A percentile compares a stretch with the other conserved stretches of the same genome.
phyloP scores from a whole-genome alignment of 2,329 filamentous ascomycete genomes.

The Penicillium sp. region DNA sequence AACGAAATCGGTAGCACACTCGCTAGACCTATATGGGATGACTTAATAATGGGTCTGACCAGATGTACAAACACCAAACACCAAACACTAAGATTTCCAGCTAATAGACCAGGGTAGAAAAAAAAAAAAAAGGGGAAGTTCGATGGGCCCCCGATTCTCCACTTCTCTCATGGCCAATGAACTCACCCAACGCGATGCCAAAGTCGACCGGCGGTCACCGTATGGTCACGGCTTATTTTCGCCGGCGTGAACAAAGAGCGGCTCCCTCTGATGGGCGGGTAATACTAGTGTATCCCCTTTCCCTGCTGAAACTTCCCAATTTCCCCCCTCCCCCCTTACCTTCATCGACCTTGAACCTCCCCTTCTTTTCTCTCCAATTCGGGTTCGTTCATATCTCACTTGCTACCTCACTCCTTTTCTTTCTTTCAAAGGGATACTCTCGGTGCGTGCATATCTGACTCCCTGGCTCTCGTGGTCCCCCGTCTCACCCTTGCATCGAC shows the following conservation, averaged over 20 bases:
- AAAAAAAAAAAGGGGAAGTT: neutral
- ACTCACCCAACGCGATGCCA: neutral
- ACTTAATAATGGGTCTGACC: neutral
- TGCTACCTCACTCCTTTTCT: neutral
- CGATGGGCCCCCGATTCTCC: neutral
- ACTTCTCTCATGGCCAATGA: neutral
- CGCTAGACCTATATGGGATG: neutral
- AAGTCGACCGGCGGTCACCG: conserved; percentile 2
- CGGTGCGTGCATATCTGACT: conserved; percentile 8
- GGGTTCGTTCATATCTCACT: conserved; percentile 12
- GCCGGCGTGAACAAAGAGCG: neutral
- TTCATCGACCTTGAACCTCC: conserved; percentile 22
- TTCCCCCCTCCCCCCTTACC: conserved; percentile 21
- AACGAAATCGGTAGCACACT: neutral
- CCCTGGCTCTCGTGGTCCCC: conserved; percentile 4
- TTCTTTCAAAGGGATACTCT: neutral
- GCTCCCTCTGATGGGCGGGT: neutral
- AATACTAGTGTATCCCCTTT: conserved; percentile 23
- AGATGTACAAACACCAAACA: neutral
- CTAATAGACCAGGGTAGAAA: neutral
- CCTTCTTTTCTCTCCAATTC: conserved; percentile 11
- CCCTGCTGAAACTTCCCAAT: conserved; percentile 27
- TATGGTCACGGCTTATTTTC: neutral
- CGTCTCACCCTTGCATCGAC: conserved; percentile 23
- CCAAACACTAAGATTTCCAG: neutral